Base-by-base conservation (phyloP, 768 basidiomycete species). In the Kwoniella europaea region DNA sequence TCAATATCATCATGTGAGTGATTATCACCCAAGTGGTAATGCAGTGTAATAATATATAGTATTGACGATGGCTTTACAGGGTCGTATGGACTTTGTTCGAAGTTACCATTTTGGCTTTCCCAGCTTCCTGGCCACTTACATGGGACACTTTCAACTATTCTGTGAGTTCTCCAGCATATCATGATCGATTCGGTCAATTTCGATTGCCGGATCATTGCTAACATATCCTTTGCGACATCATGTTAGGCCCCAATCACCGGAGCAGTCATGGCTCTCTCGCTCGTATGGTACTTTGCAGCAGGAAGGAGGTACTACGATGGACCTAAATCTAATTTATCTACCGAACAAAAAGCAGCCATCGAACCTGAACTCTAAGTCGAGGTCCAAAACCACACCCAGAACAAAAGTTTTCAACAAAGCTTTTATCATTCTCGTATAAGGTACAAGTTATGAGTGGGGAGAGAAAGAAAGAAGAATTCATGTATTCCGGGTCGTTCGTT, bases 81-180 rank as follows among this genome's bases (percentile, higher is more conserved):
- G 27, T 66, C 42, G 16, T 69, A 70, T 79, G 74, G 74, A 76
- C 77, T 68, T 78, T 73, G 42, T 79, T 80, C 70, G 78, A 82
- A 69, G 73, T 74, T 65, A 73, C 80, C 72, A 70, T 83, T 71
- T 70, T 80, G 67, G 61, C 67, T 13, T 84, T 93, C 74, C 92
- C 92, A 1, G 91, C 88, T 4, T 78, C 88, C 54, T 83, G 86
- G 53, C 92, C 92, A 3, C 90, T 92, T 18, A 91, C 90, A 24
- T 71, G 72, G n/a, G 22, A 68, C 12, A 79, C 68, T 27, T 74
- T 79, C 71, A 79, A 79, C 74, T 79, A 79, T 55, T 65, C 78
- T 50, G 74, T 75, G 55, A 55, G 74, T 69, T 24, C 24, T 24
- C 24, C 24, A 24, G 24, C 24, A 24, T 24, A 24, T 24, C 24